Base-by-base conservation (phyloP, 2,329 filamentous ascomycete genomes). In the Ophiostoma ulmi region DNA sequence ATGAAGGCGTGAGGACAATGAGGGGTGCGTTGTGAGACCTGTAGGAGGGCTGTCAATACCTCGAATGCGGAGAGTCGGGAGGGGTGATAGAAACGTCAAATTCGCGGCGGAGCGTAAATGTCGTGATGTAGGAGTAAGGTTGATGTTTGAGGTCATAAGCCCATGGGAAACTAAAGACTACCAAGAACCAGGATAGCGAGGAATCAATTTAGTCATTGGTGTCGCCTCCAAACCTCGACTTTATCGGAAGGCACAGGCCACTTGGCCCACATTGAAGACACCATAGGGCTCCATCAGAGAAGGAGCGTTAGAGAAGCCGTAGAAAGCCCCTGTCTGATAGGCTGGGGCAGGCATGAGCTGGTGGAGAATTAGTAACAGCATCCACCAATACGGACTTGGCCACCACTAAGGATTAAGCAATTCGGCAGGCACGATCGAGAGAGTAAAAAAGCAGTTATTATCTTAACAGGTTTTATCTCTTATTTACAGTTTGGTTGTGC, bases 341-440 rank as follows among this genome's bases (percentile, higher is more conserved):
- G 66, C 66, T 20, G 39, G 39, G 22, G 7, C 63, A 22, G n/a
- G 38, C 26, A 35, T 22, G 38, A 6, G 36, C n/a, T 44, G 10
- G 44, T 55, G 66, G 44, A 48, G 44, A 68, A 36, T 67, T 68
- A 68, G 66, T 55, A 44, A 68, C 41, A 55, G 44, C 14, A 55
- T 68, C 66, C 41, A 68, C 66, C 55, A 67, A 67, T 8, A 35
- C 31, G 20, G 17, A 39, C 8, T 17, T 66, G n/a, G 38, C 63
- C 26, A 22, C 63, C 35, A 65, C 63, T 38, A 38, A 65, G 63
- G n/a, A 65, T 65, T 22, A 65, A 65, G 31, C 63, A 65, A 65
- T 38, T 65, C 36, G n/a, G 63, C 14, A 65, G 35, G 63, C 22
- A 63, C 26, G 17, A 35, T 17, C 26, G 55, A 35, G 22, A 35